Evolutionary conservation across 306 rosid genomes (phyloP).

Genomic region (Elaeagnus macrophylla): DNA sequence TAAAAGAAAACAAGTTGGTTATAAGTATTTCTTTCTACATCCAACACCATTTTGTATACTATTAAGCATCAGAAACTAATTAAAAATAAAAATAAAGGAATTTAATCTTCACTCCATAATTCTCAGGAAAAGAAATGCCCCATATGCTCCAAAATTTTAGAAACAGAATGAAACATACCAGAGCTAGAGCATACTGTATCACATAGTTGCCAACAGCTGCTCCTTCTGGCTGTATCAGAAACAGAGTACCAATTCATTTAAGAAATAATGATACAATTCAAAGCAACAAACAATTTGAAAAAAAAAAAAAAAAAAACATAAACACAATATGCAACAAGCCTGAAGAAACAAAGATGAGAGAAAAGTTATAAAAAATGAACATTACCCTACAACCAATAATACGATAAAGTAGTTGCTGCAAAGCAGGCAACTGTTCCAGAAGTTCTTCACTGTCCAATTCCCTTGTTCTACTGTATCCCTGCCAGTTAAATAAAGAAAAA

Average conservation of each 20-base stretch:
- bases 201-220: conserved; percentile 81
- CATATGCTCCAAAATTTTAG: too few species aligned
- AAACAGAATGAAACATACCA: conserved; percentile 66
- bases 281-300: too few species aligned
- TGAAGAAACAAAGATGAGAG: too few species aligned
- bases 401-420: conserved; percentile 83
- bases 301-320: neutral
- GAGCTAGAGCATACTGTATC: conserved; percentile 92
- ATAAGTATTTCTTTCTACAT: too few species aligned
- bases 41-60: too few species aligned
- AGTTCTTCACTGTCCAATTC: conserved; percentile 89
- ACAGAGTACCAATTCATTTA: too few species aligned
- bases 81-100: too few species aligned
- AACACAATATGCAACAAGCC: neutral
- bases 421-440: conserved; percentile 91
- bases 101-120: too few species aligned
- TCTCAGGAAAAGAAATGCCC: neutral
- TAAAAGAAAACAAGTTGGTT: too few species aligned
- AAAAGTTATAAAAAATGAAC: too few species aligned
- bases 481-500: conserved; percentile 20
- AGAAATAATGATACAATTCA: too few species aligned
- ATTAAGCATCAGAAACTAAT: too few species aligned
- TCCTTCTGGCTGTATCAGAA: conserved; percentile 99
- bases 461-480: conserved; percentile 94
- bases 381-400: conserved; percentile 88